Base-by-base conservation (phyloP, 148 eudicot genomes). In the Arbutus unedo region DNA sequence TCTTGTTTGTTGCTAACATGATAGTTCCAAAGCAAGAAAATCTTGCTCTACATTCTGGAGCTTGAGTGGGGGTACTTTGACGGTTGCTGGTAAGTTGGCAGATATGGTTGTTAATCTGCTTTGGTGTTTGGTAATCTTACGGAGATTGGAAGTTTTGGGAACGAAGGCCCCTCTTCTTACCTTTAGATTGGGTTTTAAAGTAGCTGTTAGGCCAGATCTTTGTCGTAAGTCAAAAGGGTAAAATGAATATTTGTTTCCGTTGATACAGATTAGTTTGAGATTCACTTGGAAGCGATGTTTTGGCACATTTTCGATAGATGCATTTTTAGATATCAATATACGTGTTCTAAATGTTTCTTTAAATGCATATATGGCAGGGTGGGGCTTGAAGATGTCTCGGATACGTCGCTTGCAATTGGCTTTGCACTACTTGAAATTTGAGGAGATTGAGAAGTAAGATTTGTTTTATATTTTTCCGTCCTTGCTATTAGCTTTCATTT, bases 381-480 rank as follows among this genome's bases (percentile, higher is more conserved):
- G 99, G 99, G 91, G 88, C 82, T 81, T 94, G 83, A 87, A 87
- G 82, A 83, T 92, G 83, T 88, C 94, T 78, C 93, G 99, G 82
- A 86, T 94, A 60, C 95, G 99, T 54, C 94, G 87, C 76, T 88
- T 96, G 90, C 94, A 96, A 88, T 82, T 96, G 90, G 91, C 95
- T 53, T 89, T 96, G 91, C 84, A 89, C 83, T 94, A 94, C 91
- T 88, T 92, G 79, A 92, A 89, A 73, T 94, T 93, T 86, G 95
- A 91, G 77, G 99, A 93, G 85, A 89, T 94, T 84, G 97, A 94
- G 85, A 90, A 82, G 99, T 96, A 92, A 91, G 98, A 82, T 86
- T 62, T 59, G 38, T 8, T 81, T 14, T 53, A 73, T 47, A 73
- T 80, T 75, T 76, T 43, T 76, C 16, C 55, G 48, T 51, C 48